Base-by-base conservation (phyloP, 2,329 filamentous ascomycete species). In the Pseudogymnoascus sp. region DNA sequence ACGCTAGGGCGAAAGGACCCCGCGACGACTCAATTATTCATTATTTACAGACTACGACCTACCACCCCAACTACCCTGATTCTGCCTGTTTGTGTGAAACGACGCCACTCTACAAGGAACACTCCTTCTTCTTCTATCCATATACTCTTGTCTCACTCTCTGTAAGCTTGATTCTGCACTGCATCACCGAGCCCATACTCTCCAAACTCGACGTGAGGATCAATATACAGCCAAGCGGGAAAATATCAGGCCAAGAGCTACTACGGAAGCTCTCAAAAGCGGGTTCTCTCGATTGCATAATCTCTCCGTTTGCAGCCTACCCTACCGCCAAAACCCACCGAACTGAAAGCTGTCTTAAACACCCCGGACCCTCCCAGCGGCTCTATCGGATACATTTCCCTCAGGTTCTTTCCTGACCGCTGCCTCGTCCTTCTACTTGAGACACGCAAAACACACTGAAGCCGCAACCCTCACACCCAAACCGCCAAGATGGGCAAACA, bases 401-500 rank as follows among this genome's bases (percentile, higher is more conserved):
- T 53, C 24, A 31, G 14, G 24, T 53, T 53, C 43, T 31, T 53
- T 14, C 24, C 43, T 46, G 41, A 46, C 11, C 22, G 8, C 22
- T 16, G 26, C 43, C 43, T 53, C 26, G 7, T 31, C 46, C 14
- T 53, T 16, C 26, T 31, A 53, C 26, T 31, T 12, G 24, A 28
- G 46, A 53, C 46, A 24, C 46, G 2, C 31, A 53, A 12, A 50
- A 50, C 22, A 53, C 46, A 16, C 24, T 24, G 24, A 53, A 53
- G 11, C 41, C 19, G 19, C 19, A 43, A 16, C 24, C 19, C 22
- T 50, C 43, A 19, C 16, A 50, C 6, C 14, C 2, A 43, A 53
- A n/a, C 46, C 14, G 24, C 46, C 63, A 72, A 62, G 43, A 72
- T 72, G 70, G 66, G 68, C 35, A 69, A 67, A 65, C 71, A 73